These are phyloP conservation scores for Clavariopsis aquatica DNA, from an alignment of 495 filamentous ascomycete species.

Conservation along the genomic window DNA sequence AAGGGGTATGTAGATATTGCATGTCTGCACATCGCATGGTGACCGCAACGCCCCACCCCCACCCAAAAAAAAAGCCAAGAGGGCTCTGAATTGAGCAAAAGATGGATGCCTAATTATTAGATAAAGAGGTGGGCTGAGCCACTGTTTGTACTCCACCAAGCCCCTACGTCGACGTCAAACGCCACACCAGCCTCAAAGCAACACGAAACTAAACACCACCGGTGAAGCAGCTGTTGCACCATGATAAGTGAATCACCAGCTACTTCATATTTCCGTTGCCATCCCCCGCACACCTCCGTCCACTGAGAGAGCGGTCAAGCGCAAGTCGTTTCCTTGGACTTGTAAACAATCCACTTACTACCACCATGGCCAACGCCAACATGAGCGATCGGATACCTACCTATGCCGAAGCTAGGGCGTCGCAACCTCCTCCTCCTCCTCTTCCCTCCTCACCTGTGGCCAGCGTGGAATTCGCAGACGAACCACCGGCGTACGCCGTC, in stretches of 20 bases:
- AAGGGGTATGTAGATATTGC: no score
- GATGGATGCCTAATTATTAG: no score
- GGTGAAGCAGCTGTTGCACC: background rate
- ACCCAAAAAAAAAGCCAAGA: no score
- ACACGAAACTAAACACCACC: background rate
- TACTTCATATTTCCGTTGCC: background rate
- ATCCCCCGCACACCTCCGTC: background rate
- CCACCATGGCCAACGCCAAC: no score
- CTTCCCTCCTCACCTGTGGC: background rate
- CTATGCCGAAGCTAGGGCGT: slow-evolving; percentile 11
- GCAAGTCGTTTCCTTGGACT: no score
- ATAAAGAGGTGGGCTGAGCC: no score
- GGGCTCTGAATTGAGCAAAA: no score
- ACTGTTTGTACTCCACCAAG: no score
- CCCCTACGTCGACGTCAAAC: slow-evolving; percentile 1
- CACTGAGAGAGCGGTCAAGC: background rate
- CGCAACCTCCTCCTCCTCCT: background rate
- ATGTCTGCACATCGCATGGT: no score
- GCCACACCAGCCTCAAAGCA: background rate
- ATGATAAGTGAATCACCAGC: background rate
- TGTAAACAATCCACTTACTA: no score
- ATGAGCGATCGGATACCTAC: slow-evolving; percentile 12
- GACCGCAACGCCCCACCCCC: no score
- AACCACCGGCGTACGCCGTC: slow-evolving; percentile 25
- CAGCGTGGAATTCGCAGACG: slow-evolving; percentile 7